Evolutionary conservation across 2,329 filamentous ascomycete genomes (phyloP).

Genomic region (Apiospora marii): DNA sequence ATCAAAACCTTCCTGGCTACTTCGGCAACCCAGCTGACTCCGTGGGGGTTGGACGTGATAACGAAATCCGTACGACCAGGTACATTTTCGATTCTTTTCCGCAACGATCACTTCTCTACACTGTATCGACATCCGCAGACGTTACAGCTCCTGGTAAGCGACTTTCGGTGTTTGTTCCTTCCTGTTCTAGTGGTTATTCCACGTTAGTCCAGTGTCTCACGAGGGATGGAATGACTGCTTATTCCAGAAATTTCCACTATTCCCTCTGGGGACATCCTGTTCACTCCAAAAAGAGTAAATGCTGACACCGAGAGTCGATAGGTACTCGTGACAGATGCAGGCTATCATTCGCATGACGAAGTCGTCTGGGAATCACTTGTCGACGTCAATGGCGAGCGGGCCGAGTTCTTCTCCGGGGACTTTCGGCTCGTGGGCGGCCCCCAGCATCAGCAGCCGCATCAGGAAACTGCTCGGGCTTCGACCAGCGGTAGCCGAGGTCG

Average conservation of each 20-base stretch:
- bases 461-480: constrained; percentile 28
- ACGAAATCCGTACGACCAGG: constrained; percentile 75
- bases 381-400: constrained; percentile 83
- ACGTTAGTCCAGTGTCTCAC: too few species aligned
- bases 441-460: constrained; percentile 35
- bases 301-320: too few species aligned
- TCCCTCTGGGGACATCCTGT: too few species aligned
- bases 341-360: constrained; percentile 86
- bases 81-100: constrained; percentile 88
- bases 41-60: constrained; percentile 80
- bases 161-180: too few species aligned
- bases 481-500: constrained; percentile 44
- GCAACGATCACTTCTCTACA: constrained; percentile 97
- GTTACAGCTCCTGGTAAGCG: constrained; percentile 68
- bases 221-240: too few species aligned
- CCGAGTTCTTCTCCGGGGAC: constrained; percentile 89
- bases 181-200: too few species aligned
- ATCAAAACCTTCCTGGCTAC: constrained; percentile 84
- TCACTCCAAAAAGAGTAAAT: too few species aligned
- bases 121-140: constrained; percentile 87
- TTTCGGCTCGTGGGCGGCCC: constrained; percentile 82
- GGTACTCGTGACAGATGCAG: constrained; percentile 87
- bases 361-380: constrained; percentile 95
- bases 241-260: too few species aligned
- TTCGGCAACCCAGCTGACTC: constrained; percentile 87